Conservation (phyloP, 2,329 filamentous ascomycete species). For the Neodidymelliopsis sp. region DNA sequence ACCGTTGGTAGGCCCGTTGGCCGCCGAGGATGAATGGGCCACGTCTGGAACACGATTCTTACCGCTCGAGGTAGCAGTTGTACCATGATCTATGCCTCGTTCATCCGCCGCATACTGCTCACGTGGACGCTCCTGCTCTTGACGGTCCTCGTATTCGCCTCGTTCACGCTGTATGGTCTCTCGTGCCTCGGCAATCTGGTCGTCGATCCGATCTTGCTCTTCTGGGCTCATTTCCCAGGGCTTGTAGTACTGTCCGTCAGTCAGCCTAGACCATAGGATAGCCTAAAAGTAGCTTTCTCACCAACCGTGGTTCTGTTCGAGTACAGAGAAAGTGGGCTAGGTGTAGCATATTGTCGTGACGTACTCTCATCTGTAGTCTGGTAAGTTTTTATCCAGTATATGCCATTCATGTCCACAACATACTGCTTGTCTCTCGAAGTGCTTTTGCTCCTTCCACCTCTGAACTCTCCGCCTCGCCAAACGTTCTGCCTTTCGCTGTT, state of each 20-base stretch:
- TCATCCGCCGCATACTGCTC: conserved; percentile 24
- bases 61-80: conserved; percentile 29
- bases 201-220: conserved; percentile 74
- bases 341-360: conserved; percentile 75
- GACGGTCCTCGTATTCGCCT: conserved; percentile 64
- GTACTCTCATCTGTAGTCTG: conserved; percentile 71
- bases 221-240: conserved; percentile 77
- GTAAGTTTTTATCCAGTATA: conserved; percentile 23
- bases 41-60: conserved; percentile 35
- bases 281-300: conserved; percentile 57
- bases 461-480: conserved; percentile 67
- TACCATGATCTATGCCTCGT: conserved; percentile 21
- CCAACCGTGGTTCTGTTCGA: conserved; percentile 73
- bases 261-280: conserved; percentile 33
- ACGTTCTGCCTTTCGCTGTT: conserved; percentile 70
- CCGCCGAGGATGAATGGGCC: conserved; percentile 21
- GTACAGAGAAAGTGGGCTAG: conserved; percentile 79
- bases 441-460: conserved; percentile 73
- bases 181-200: conserved; percentile 73
- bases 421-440: conserved; percentile 80
- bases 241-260: conserved; percentile 73
- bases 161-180: conserved; percentile 69
- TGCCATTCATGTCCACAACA: conserved; percentile 35
- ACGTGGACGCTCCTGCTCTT: conserved; percentile 40
- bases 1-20: conserved; percentile 39